Evolutionary conservation across 805 yeast species (phyloP).

Genomic region (Tetrapisispora taiwanensis): DNA sequence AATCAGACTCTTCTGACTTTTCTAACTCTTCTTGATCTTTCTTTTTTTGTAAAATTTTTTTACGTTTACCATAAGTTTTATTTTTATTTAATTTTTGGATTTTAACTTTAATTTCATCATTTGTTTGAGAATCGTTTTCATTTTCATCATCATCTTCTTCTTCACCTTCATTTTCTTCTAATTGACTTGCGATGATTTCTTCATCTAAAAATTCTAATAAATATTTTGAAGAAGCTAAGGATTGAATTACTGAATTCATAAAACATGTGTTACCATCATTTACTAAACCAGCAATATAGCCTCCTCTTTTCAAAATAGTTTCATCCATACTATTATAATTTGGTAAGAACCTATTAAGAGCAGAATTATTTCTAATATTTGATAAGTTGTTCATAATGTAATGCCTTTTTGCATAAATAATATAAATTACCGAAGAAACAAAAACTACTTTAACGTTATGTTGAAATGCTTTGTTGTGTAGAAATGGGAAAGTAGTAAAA

Average conservation of each 20-base stretch:
- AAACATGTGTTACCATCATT: conserved; percentile 94
- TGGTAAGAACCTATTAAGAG: conserved; percentile 2
- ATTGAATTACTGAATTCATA: conserved; percentile 84
- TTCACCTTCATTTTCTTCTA: conserved; percentile 5
- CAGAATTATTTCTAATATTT: conserved; percentile 7
- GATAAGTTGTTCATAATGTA: conserved; percentile 8
- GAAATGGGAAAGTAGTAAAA: background rate
- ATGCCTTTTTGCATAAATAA: conserved; percentile 6
- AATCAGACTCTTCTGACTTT: conserved; percentile 10
- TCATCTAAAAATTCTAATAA: conserved; percentile 46
- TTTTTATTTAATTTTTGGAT: conserved; percentile 3
- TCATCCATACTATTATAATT: conserved; percentile 7
- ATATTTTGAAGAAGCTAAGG: conserved; percentile 63
- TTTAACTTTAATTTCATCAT: conserved; percentile 11
- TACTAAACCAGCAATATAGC: conserved; percentile 71
- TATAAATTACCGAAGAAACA: conserved; percentile 7
- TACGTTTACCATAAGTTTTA: conserved; percentile 15
- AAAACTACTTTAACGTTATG: background rate
- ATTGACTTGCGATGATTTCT: conserved; percentile 20
- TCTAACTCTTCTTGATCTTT: conserved; percentile 13
- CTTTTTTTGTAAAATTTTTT: conserved; percentile 12
- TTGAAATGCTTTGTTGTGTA: background rate
- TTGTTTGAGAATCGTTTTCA: conserved; percentile 17
- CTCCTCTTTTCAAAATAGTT: conserved; percentile 48
- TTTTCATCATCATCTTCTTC: conserved; percentile 12